A percentile compares a stretch with the other conserved stretches of the same genome.
Conservation (phyloP, 169 alveolate genomes). For the Plasmodium reichenowi region DNA sequence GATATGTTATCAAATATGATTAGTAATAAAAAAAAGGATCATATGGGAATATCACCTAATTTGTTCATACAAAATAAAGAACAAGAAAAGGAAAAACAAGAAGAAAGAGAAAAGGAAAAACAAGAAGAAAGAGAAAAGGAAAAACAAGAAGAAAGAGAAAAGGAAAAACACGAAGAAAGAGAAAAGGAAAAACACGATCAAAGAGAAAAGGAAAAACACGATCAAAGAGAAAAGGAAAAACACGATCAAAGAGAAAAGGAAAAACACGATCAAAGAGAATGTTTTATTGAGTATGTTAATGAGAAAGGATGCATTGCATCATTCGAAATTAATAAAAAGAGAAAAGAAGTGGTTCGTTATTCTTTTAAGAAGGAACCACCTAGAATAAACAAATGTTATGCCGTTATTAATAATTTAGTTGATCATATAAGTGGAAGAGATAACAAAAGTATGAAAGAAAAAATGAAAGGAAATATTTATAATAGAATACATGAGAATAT, state of each 20-base stretch:
- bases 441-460: neutral
- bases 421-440: too few relatives aligned
- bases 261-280: neutral
- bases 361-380: conserved; percentile 46
- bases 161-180: neutral
- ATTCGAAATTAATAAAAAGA: conserved; percentile 29
- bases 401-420: conserved; percentile 7
- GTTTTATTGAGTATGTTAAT: neutral
- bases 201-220: neutral
- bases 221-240: neutral
- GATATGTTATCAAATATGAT: too few relatives aligned
- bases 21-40: too few relatives aligned
- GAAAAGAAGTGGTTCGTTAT: conserved; percentile 51
- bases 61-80: too few relatives aligned
- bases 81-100: neutral
- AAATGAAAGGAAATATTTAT: neutral
- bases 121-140: neutral
- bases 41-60: too few relatives aligned
- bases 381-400: conserved; percentile 31
- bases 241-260: neutral
- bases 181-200: neutral
- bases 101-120: neutral
- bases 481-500: neutral
- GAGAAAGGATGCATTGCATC: conserved; percentile 44
- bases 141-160: neutral